Evolutionary conservation across 2,329 filamentous ascomycete species (phyloP).

Genomic region (Ramularia endophylla): DNA sequence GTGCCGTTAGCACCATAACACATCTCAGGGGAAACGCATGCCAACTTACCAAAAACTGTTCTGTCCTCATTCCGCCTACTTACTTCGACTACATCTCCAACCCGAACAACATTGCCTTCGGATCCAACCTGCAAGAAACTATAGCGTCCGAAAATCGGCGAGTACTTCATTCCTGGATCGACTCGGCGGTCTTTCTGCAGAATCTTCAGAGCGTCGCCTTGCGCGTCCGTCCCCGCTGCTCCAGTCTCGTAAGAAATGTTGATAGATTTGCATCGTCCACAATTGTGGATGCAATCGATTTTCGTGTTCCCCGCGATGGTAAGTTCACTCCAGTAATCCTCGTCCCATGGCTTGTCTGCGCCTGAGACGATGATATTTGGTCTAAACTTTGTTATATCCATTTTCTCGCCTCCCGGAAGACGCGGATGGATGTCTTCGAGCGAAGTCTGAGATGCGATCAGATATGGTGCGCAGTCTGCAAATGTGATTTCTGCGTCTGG

Average conservation of each 20-base stretch:
- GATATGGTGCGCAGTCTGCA: constrained; percentile 67
- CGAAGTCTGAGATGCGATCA: constrained; percentile 65
- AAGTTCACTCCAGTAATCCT: constrained; percentile 43
- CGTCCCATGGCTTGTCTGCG: constrained; percentile 37
- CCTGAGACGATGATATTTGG: constrained; percentile 42
- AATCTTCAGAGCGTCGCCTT: constrained; percentile 40
- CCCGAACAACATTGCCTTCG: constrained; percentile 28
- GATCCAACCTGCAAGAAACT: constrained; percentile 33
- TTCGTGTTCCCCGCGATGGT: constrained; percentile 23
- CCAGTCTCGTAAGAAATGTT: constrained; percentile 46
- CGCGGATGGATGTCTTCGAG: constrained; percentile 56
- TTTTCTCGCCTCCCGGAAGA: constrained; percentile 30
- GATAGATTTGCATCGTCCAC: constrained; percentile 40
- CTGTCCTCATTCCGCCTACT: constrained; percentile 34
- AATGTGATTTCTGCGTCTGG: constrained; percentile 53
- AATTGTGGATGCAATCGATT: constrained; percentile 40
- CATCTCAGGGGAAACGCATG: neutral
- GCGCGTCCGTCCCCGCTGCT: constrained; percentile 31
- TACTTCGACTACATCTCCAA: constrained; percentile 42
- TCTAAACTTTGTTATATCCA: constrained; percentile 44
- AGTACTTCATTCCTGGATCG: constrained; percentile 41
- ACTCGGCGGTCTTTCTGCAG: constrained; percentile 41
- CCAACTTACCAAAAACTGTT: constrained; percentile 39
- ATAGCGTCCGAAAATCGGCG: constrained; percentile 45
- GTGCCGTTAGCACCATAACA: constrained; percentile 2